Evolutionary conservation across 352 stramenopile genomes (phyloP).

Genomic region (Phytophthora podocarpi): DNA sequence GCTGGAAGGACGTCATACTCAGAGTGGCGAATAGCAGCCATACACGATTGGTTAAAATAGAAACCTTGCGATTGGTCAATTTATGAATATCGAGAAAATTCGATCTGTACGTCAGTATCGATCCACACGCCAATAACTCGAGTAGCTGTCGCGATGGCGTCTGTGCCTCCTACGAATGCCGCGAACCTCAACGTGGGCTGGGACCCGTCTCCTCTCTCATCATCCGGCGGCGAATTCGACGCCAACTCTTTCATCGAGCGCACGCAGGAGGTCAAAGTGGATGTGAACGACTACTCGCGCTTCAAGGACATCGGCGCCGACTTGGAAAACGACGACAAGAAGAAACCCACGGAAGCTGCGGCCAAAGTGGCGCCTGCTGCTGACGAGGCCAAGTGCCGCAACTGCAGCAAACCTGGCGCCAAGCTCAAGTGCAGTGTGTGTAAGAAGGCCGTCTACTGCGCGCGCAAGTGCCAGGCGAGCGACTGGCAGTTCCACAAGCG

Average conservation of each 20-base stretch:
- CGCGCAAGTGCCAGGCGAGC: slow-evolving; percentile 77
- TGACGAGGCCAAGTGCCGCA: slow-evolving; percentile 54
- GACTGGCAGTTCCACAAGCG: slow-evolving; percentile 90
- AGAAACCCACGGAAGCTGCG: not conserved
- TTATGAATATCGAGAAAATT: slow-evolving; percentile 27
- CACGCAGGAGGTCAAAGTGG: slow-evolving; percentile 64
- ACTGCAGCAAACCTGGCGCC: slow-evolving; percentile 75
- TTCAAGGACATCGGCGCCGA: slow-evolving; percentile 78
- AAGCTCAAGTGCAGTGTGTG: slow-evolving; percentile 90
- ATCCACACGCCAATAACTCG: not conserved
- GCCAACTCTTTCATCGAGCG: slow-evolving; percentile 63
- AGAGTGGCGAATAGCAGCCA: too few relatives aligned
- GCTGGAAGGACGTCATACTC: slow-evolving; percentile 17
- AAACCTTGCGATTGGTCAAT: slow-evolving; percentile 12
- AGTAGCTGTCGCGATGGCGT: slow-evolving; percentile 18
- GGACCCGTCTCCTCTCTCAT: slow-evolving; percentile 46
- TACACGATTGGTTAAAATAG: too few relatives aligned
- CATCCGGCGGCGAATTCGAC: slow-evolving; percentile 25
- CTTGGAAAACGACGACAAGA: slow-evolving; percentile 44
- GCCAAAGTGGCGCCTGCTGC: not conserved
- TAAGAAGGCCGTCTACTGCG: slow-evolving; percentile 87
- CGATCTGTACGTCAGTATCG: slow-evolving; percentile 18
- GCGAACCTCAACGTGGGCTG: slow-evolving; percentile 49
- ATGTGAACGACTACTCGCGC: slow-evolving; percentile 88
- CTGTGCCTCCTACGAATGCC: slow-evolving; percentile 27